Evolutionary conservation across 2,329 filamentous ascomycete genomes (phyloP), one percentile per base, ranked within the genome.

Genomic region (Tolypocladium capitatum): DNA sequence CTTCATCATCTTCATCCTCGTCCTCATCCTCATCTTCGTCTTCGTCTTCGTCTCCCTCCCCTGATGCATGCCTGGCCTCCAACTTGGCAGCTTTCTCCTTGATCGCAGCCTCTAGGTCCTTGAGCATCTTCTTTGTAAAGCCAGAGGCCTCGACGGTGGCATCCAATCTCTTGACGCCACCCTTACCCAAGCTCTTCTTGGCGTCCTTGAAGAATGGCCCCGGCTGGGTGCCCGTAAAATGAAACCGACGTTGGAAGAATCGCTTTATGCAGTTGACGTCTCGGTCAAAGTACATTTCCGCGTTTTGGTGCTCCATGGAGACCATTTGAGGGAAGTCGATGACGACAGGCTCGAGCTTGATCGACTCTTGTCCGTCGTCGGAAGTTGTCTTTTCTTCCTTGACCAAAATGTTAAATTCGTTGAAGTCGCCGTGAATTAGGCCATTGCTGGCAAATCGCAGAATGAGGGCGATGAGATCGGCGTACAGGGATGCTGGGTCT

Each of bases 241-340:
- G 83, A 65, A 95, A 98, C 30, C 88, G 80, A 21, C 90, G 76
- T 60, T 86, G 76, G 61, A 98, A 98, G 65, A 94, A 98, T 31
- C 86, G 81, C 69, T 96, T 97, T 59, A 98, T 84, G 66, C 94
- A 98, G 53, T 86, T 81, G 14, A 98, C 90, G 58, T 98, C 92
- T 53, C 92, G 83, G 62, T 97, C 86, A 64, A 98, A 98, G 67
- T 98, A 97, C 78, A 90, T 94, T 61, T 95, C 85, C 18, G 92
- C 94, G 60, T 98, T 96, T 33, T 74, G 68, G 61, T 98, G 92
- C 56, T 95, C 88, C 63, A 95, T 88, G 1, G 91, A 97, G 2
- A 98, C 81, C 84, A 96, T 97, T 63, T 98, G 92, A 0, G 92
- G 92, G 61, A 98, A 98, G 68, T 98, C 94, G 58, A 98, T 98